Evolutionary conservation across 306 rosid species (phyloP).

Genomic region (Gleditsia sinensis): DNA sequence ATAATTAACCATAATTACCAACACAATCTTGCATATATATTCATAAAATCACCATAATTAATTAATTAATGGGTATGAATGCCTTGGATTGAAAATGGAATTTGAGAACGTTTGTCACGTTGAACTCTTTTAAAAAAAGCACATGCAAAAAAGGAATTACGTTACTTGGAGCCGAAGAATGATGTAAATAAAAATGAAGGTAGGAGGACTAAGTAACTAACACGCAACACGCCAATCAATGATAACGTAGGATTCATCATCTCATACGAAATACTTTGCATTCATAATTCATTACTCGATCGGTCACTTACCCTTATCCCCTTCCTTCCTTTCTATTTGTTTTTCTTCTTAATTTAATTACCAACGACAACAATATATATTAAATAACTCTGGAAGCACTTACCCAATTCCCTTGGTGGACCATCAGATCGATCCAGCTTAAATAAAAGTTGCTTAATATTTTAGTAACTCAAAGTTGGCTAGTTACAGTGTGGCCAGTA

Average conservation of each 20-base stretch:
- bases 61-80: background rate
- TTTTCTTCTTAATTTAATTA: background rate
- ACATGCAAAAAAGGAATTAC: background rate
- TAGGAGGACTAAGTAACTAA: conserved; percentile 20
- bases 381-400: too few species aligned
- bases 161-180: conserved; percentile 22
- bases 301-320: background rate
- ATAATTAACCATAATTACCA: too few species aligned
- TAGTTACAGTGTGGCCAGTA: too few species aligned
- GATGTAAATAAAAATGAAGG: background rate
- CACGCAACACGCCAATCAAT: conserved; percentile 38
- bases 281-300: background rate
- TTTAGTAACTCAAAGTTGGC: too few species aligned
- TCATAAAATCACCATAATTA: background rate
- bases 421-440: too few species aligned
- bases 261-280: background rate
- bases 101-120: conserved; percentile 28
- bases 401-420: too few species aligned
- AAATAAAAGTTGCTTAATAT: too few species aligned
- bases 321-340: background rate
- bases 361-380: background rate
- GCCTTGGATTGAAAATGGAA: conserved; percentile 1
- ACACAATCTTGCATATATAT: background rate
- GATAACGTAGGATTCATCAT: conserved; percentile 25
- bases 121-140: background rate